A percentile compares a stretch with the other conserved stretches of the same genome.
Evolutionary conservation across 148 eudicot species (phyloP).

Genomic region (Rhododendron ovatum): DNA sequence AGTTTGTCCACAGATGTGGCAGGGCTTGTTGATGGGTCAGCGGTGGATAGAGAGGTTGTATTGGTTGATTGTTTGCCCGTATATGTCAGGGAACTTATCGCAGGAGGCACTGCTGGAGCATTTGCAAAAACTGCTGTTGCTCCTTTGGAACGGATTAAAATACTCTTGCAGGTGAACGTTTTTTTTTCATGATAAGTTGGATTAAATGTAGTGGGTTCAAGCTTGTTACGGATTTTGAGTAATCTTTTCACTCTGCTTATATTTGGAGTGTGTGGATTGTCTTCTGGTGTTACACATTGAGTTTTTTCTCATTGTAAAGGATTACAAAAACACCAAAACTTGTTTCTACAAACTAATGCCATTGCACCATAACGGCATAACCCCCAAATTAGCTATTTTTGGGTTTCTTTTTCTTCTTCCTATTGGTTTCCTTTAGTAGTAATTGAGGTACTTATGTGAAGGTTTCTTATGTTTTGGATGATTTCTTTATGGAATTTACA

Average conservation of each 20-base stretch:
- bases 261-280: neutral
- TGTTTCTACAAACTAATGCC: neutral
- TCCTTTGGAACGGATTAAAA: constrained; percentile 89
- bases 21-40: constrained; percentile 48
- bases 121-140: constrained; percentile 91
- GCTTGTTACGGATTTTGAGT: neutral
- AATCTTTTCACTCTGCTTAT: neutral
- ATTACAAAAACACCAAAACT: neutral
- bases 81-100: constrained; percentile 85
- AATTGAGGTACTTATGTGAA: neutral
- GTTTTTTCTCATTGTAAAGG: neutral
- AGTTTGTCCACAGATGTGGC: constrained; percentile 55
- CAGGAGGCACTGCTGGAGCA: constrained; percentile 96
- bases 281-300: neutral
- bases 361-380: neutral
- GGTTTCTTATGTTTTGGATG: neutral
- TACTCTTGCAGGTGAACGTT: constrained; percentile 66
- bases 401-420: neutral
- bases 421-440: neutral
- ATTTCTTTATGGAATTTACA: neutral
- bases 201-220: neutral
- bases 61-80: constrained; percentile 63
- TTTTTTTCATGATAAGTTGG: neutral
- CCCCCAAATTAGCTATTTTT: neutral
- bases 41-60: constrained; percentile 20